phyloP scores from a whole-genome alignment of 768 basidiomycete species.

The Arthromyces matolae region DNA sequence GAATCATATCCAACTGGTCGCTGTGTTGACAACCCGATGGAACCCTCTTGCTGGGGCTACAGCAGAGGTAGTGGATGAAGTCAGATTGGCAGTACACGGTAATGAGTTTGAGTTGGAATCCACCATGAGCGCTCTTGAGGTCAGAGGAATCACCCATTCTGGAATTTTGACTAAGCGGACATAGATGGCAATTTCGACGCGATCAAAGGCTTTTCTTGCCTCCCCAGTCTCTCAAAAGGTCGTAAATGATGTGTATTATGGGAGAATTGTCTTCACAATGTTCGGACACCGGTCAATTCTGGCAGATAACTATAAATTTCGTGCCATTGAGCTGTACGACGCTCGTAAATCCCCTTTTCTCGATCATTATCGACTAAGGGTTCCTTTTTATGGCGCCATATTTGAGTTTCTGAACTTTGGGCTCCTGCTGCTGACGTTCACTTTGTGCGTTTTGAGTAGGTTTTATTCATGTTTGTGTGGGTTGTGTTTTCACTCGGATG shows the following conservation, averaged over 20 bases:
- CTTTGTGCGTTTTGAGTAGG: slow-evolving; percentile 74
- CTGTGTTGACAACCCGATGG: slow-evolving; percentile 80
- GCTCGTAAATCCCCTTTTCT: slow-evolving; percentile 64
- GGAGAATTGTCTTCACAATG: slow-evolving; percentile 66
- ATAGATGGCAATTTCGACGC: slow-evolving; percentile 86
- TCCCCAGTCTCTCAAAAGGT: slow-evolving; percentile 83
- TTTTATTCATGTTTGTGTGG: background rate
- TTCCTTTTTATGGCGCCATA: slow-evolving; percentile 75
- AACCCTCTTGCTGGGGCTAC: slow-evolving; percentile 80
- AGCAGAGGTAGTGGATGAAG: slow-evolving; percentile 58
- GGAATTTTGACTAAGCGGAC: background rate
- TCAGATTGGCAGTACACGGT: slow-evolving; percentile 55
- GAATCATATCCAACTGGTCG: slow-evolving; percentile 71
- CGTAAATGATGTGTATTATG: slow-evolving; percentile 82
- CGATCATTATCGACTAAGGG: slow-evolving; percentile 83
- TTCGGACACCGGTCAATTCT: slow-evolving; percentile 69
- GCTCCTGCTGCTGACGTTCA: slow-evolving; percentile 61
- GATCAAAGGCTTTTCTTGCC: slow-evolving; percentile 80
- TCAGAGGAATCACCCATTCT: slow-evolving; percentile 31
- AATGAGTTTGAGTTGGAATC: slow-evolving; percentile 62
- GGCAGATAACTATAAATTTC: slow-evolving; percentile 85
- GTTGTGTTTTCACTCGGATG: background rate
- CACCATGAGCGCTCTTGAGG: slow-evolving; percentile 83
- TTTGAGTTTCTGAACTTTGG: slow-evolving; percentile 79
- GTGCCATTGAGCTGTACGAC: slow-evolving; percentile 71